Evolutionary conservation across 352 stramenopile genomes (phyloP).

Genomic region (Phytopythium boreale): DNA sequence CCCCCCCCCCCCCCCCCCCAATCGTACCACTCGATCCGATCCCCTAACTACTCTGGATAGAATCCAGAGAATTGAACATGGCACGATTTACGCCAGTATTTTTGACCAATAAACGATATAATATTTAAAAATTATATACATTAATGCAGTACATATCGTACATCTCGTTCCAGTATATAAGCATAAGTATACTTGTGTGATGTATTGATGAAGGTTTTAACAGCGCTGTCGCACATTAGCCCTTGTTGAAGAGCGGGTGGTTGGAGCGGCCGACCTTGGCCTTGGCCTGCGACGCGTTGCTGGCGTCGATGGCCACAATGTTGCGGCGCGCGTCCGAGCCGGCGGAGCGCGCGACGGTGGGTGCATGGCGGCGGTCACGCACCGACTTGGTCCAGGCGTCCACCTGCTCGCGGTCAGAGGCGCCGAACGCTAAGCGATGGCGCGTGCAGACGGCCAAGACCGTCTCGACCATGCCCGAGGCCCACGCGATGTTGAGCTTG

Average conservation of each 20-base stretch:
- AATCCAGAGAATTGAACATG: too few species aligned
- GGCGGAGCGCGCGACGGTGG: slow-evolving; percentile 27
- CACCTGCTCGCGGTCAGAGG: slow-evolving; percentile 43
- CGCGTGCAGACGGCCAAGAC: slow-evolving; percentile 53
- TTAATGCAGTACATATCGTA: too few species aligned
- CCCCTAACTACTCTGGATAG: too few species aligned
- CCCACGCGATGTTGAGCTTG: slow-evolving; percentile 52
- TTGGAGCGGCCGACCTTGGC: slow-evolving; percentile 60
- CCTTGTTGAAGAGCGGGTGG: slow-evolving; percentile 76
- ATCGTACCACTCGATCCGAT: too few species aligned
- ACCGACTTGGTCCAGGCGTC: slow-evolving; percentile 68
- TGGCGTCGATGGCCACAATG: slow-evolving; percentile 30
- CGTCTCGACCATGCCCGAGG: slow-evolving; percentile 53
- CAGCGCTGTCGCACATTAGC: slow-evolving; percentile 27
- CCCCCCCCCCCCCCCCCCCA: too few species aligned
- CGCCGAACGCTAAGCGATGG: slow-evolving; percentile 47
- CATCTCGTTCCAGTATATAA: too few species aligned
- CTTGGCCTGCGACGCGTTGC: slow-evolving; percentile 42
- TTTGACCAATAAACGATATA: too few species aligned
- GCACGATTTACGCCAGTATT: too few species aligned
- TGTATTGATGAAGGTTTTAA: too few species aligned
- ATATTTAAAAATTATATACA: too few species aligned
- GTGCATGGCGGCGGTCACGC: slow-evolving; percentile 43
- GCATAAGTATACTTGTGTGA: too few species aligned
- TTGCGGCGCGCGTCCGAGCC: slow-evolving; percentile 68